Evolutionary conservation across 768 basidiomycete species (phyloP).

Genomic region (Coprinellus micaceus): DNA sequence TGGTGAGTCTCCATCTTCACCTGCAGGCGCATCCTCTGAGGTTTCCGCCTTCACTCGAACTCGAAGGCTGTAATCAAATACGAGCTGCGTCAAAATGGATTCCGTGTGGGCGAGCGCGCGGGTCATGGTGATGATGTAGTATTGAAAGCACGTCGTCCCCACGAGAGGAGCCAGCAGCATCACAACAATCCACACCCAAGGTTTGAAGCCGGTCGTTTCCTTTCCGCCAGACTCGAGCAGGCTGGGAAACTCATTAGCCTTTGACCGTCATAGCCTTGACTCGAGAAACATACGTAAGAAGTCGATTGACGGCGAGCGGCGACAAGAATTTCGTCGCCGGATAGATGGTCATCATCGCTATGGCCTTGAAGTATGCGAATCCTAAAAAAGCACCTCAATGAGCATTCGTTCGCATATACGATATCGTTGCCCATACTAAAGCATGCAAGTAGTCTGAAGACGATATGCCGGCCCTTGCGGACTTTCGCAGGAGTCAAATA

Average conservation of each 20-base stretch:
- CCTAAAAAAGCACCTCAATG: conserved; percentile 7
- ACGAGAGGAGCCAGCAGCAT: conserved; percentile 8
- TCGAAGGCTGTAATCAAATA: conserved; percentile 46
- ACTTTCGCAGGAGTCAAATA: conserved; percentile 38
- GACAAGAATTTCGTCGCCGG: conserved; percentile 29
- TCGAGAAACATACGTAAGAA: conserved; percentile 32
- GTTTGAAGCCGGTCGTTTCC: neutral
- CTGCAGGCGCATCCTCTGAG: conserved; percentile 1
- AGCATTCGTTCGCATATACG: neutral
- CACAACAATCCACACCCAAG: too few species aligned
- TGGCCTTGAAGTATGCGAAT: conserved; percentile 24
- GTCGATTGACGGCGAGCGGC: conserved; percentile 39
- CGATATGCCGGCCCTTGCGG: conserved; percentile 39
- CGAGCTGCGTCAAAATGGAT: conserved; percentile 36
- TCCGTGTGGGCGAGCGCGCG: conserved; percentile 46
- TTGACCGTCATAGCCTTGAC: too few species aligned
- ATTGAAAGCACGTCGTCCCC: conserved; percentile 23
- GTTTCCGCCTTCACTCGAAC: conserved; percentile 53
- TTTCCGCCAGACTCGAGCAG: neutral
- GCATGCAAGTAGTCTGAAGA: conserved; percentile 41
- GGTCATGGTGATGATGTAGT: conserved; percentile 40
- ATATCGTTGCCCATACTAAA: conserved; percentile 24
- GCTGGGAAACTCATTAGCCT: neutral
- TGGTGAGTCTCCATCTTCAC: conserved; percentile 8
- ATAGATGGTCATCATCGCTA: conserved; percentile 26